These are phyloP conservation scores for Termitomyces eurrhizus DNA, from an alignment of 768 basidiomycete species.

Conservation along the genomic window DNA sequence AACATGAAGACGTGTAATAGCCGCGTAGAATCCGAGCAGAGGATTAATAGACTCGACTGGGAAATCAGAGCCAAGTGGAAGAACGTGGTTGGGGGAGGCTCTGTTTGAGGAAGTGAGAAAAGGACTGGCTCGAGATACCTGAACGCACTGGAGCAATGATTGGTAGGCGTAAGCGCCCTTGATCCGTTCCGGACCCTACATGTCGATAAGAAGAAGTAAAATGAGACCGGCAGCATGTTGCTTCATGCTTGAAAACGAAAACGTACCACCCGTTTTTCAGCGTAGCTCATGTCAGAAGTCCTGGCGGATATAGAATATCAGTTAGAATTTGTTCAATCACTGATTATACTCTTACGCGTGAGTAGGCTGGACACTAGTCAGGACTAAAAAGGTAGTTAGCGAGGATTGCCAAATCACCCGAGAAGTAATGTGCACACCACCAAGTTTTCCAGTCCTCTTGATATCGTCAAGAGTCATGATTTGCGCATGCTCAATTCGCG, in stretches of 20 bases:
- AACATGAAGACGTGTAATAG: constrained; percentile 58
- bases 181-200: constrained; percentile 67
- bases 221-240: not conserved
- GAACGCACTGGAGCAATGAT: constrained; percentile 57
- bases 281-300: constrained; percentile 91
- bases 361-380: constrained; percentile 90
- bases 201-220: not conserved
- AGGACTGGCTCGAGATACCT: not conserved
- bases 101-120: constrained; percentile 25
- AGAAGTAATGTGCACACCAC: constrained; percentile 45
- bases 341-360: constrained; percentile 61
- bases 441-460: constrained; percentile 61
- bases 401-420: not conserved
- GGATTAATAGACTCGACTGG: constrained; percentile 92
- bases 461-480: constrained; percentile 75
- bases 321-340: not conserved
- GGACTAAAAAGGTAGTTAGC: constrained; percentile 45
- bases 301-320: constrained; percentile 29
- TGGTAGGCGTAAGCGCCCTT: constrained; percentile 90
- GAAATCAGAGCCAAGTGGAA: constrained; percentile 91
- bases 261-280: constrained; percentile 71
- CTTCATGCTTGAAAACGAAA: constrained; percentile 3
- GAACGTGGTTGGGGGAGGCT: constrained; percentile 45
- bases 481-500: constrained; percentile 92
- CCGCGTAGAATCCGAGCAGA: constrained; percentile 86